These are phyloP conservation scores for Suillus subalutaceus DNA, from an alignment of 768 basidiomycete genomes.

Conservation along the genomic window DNA sequence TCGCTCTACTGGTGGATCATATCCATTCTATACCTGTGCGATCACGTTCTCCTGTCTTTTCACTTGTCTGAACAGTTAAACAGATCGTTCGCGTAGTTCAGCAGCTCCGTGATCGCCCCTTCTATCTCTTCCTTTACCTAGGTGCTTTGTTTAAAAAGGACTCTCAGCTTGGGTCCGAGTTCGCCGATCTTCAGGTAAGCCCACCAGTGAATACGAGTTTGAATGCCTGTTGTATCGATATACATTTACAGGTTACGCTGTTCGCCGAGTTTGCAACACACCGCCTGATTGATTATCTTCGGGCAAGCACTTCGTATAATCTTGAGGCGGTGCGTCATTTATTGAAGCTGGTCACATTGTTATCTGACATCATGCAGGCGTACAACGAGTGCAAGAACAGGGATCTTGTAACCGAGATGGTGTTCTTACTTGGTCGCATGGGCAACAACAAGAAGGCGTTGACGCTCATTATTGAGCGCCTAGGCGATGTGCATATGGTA, in stretches of 20 bases:
- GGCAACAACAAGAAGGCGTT: conserved; percentile 96
- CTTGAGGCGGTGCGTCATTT: conserved; percentile 66
- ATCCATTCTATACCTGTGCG: conserved; percentile 93
- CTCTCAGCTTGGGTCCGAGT: conserved; percentile 74
- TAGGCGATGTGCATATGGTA: conserved; percentile 90
- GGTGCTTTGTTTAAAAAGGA: conserved; percentile 90
- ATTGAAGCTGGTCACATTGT: not conserved
- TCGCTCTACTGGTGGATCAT: conserved; percentile 87
- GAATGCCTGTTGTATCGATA: conserved; percentile 2
- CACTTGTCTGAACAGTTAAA: conserved; percentile 3
- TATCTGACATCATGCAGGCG: conserved; percentile 51
- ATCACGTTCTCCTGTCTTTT: conserved; percentile 12
- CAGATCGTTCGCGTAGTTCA: conserved; percentile 88
- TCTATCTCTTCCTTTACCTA: conserved; percentile 91
- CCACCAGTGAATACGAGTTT: not conserved
- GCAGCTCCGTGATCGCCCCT: conserved; percentile 74
- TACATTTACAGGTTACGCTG: conserved; percentile 66
- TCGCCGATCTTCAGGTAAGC: conserved; percentile 82
- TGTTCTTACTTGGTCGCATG: conserved; percentile 96
- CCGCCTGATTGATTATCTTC: conserved; percentile 86
- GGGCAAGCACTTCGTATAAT: conserved; percentile 90
- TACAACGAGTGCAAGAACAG: conserved; percentile 83
- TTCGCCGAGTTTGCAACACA: conserved; percentile 86
- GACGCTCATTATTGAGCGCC: conserved; percentile 90
- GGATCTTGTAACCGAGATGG: conserved; percentile 94